Conservation (phyloP, 306 rosid species). For the Dicorynia guianensis region DNA sequence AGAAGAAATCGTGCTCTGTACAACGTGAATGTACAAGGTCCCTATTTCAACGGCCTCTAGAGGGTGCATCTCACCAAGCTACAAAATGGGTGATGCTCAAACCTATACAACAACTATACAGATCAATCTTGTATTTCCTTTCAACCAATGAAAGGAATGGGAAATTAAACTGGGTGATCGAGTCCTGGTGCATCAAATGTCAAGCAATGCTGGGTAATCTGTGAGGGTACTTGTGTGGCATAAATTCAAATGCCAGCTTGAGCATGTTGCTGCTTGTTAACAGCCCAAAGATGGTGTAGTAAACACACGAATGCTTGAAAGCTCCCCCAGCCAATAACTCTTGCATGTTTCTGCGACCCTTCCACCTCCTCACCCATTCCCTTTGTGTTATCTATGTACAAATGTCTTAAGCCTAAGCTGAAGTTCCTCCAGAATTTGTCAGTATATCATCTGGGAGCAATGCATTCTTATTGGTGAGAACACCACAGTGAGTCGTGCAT, state of each 20-base stretch:
- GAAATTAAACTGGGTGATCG: background rate
- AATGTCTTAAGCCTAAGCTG: conserved; percentile 2
- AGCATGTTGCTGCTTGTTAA: conserved; percentile 19
- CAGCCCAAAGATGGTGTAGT: conserved; percentile 19
- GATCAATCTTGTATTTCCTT: conserved; percentile 13
- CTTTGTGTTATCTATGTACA: conserved; percentile 30
- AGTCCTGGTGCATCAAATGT: conserved; percentile 8
- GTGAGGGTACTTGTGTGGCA: background rate
- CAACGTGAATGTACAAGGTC: conserved; percentile 2
- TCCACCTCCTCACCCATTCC: conserved; percentile 8
- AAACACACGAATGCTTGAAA: background rate
- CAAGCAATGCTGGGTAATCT: background rate
- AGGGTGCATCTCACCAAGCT: conserved; percentile 21
- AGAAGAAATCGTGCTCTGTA: background rate
- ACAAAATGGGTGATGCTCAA: conserved; percentile 36
- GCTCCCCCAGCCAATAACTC: background rate
- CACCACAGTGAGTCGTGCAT: conserved; percentile 84
- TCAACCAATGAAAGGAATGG: conserved; percentile 1
- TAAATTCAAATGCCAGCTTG: conserved; percentile 15
- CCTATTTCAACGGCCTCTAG: conserved; percentile 27
- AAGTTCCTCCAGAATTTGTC: conserved; percentile 26
- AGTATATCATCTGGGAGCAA: conserved; percentile 48
- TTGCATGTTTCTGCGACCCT: background rate
- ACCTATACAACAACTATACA: conserved; percentile 36
- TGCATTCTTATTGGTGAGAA: conserved; percentile 75